A percentile compares a stretch with the other conserved stretches of the same genome.
These are phyloP conservation scores for Fragaria ananassa DNA, from an alignment of 306 rosid species.

Conservation along the genomic window DNA sequence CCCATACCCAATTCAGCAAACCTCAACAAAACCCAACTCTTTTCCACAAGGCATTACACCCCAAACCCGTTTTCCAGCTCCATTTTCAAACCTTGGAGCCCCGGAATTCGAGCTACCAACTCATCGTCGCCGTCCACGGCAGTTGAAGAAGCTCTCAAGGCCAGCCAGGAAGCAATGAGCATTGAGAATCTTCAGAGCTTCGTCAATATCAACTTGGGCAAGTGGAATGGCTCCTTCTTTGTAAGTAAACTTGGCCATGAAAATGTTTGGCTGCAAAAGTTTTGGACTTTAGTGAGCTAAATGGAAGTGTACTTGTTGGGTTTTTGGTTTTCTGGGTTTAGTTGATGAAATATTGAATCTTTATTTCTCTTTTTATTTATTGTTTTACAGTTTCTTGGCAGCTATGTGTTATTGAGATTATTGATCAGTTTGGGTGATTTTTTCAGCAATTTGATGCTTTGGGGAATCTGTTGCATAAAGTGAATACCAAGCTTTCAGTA, in stretches of 20 bases:
- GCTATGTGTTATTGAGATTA: not conserved
- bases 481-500: slow-evolving; percentile 73
- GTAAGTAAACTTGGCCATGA: slow-evolving; percentile 32
- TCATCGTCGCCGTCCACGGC: slow-evolving; percentile 36
- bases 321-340: slow-evolving; percentile 4
- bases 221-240: slow-evolving; percentile 87
- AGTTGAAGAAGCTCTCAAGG: slow-evolving; percentile 32
- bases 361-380: not conserved
- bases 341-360: not conserved
- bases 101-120: slow-evolving; percentile 42
- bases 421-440: not conserved
- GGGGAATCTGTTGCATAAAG: slow-evolving; percentile 71
- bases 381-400: not conserved
- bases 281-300: not conserved
- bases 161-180: slow-evolving; percentile 57
- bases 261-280: not conserved
- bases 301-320: not conserved
- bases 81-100: slow-evolving; percentile 17
- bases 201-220: slow-evolving; percentile 59
- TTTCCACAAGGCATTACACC: slow-evolving; percentile 14
- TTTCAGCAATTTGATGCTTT: slow-evolving; percentile 78
- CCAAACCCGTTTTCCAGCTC: slow-evolving; percentile 18
- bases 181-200: slow-evolving; percentile 65
- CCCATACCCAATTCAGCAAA: slow-evolving; percentile 27
- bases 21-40: slow-evolving; percentile 15